Evolutionary conservation across 371 early-diverging fungal species (phyloP), one percentile per base, ranked within the genome.

Genomic region (Paraphysoderma sedebokerense): DNA sequence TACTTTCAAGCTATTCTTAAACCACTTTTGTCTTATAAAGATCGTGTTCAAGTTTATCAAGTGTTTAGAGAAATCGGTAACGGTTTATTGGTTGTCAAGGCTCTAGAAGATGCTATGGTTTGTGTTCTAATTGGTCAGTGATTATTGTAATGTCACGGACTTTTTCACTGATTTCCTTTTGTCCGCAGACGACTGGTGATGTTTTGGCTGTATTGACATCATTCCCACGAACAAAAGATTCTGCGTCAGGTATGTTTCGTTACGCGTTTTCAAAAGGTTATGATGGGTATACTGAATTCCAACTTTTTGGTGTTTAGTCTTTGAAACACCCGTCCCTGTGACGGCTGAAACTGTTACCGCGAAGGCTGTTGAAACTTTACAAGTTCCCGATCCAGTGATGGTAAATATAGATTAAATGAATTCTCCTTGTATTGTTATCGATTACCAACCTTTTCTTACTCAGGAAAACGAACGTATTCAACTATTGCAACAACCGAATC

Each of bases 1-100:
- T 55, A 49, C 32, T 63, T 64, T 29, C 12, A 29, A 11, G 49
- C 51, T 2, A 54, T 42, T 9, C 49, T 61, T 22, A 51, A 49
- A 35, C 58, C 65, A 12, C 35, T 68, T 39, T 15, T 63, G 6
- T 38, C 51, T 9, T 65, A 65, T 47, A 40, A 44, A 20, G 58
- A 58, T 35, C 52, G 68, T 5, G 59, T 58, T 31, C 37, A 58
- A 17, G 65, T 71, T 4, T 48, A 65, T 3, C 65, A 69, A 44
- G 57, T 55, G 0, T 65, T 71, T 37, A 51, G 66, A 17, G 64
- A 67, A 46, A 44, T 67, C 20, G 72, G 72, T 13, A 71, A 71
- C 48, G 32, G 49, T 0, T 42, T 67, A 1, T 13, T 65, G 15
- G 34, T 47, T 9, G 48, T 61, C 29, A 41, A 51, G 35, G 20